These are phyloP conservation scores for Nicotiana tabacum DNA, from an alignment of 257 asterid species.

Conservation along the genomic window DNA sequence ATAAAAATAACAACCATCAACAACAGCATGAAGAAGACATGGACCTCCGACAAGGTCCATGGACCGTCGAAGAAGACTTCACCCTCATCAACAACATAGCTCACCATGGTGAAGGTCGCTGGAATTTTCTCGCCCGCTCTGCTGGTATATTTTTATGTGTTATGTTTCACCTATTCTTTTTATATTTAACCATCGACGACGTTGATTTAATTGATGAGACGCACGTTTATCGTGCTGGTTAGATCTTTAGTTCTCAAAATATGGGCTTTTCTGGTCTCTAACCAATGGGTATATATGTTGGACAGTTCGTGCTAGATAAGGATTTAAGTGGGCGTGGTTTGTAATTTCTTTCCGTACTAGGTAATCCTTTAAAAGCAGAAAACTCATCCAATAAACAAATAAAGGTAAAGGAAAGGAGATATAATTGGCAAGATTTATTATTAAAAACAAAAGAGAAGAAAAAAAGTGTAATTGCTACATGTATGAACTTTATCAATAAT, in stretches of 20 bases:
- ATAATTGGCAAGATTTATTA: neutral
- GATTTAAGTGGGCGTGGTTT: slow-evolving; percentile 6
- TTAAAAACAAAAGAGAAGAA: neutral
- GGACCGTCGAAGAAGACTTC: slow-evolving; percentile 56
- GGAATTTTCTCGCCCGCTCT: slow-evolving; percentile 76
- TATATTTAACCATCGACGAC: neutral
- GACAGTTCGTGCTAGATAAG: neutral
- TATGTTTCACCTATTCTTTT: neutral
- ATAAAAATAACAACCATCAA: neutral
- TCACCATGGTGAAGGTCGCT: slow-evolving; percentile 85
- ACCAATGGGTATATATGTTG: neutral
- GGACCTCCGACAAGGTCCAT: slow-evolving; percentile 29
- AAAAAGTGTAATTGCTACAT: slow-evolving; percentile 8
- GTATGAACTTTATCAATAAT: slow-evolving; percentile 23
- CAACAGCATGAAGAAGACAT: slow-evolving; percentile 32
- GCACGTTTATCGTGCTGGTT: neutral
- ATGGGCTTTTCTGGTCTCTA: too few relatives aligned
- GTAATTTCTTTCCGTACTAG: slow-evolving; percentile 5
- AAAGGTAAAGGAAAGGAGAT: slow-evolving; percentile 1
- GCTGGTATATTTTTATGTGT: slow-evolving; percentile 42
- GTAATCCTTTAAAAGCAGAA: slow-evolving; percentile 24
- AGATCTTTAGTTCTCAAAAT: neutral
- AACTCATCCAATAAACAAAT: neutral
- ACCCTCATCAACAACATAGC: slow-evolving; percentile 66
- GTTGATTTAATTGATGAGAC: too few relatives aligned